Conservation (phyloP, 1,139 yeast genomes). For the Pneumocystis sp. region DNA sequence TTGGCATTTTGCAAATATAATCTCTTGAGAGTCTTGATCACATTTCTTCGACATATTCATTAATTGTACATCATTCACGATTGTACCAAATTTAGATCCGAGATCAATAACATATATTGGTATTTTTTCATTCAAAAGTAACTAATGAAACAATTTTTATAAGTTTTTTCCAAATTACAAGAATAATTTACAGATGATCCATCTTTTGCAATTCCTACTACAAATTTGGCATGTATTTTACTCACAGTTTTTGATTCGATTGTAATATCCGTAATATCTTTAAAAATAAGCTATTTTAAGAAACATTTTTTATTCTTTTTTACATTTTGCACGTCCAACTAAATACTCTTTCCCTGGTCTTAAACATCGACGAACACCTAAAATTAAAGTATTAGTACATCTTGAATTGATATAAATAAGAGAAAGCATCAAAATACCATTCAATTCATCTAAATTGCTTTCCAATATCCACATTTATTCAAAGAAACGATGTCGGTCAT, state of each 20-base stretch:
- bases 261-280: not conserved
- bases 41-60: not conserved
- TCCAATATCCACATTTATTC: not conserved
- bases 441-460: not conserved
- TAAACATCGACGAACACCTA: not conserved
- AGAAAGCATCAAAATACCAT: not conserved
- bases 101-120: constrained; percentile 2
- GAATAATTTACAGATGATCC: not conserved
- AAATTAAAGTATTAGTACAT: not conserved
- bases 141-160: not conserved
- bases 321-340: not conserved
- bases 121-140: not conserved
- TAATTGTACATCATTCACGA: not conserved
- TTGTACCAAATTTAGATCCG: constrained; percentile 4
- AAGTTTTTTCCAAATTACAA: not conserved
- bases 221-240: constrained; percentile 1
- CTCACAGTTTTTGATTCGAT: constrained; percentile 6
- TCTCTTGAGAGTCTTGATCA: not conserved
- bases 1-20: not conserved
- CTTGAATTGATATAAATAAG: not conserved
- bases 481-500: not conserved
- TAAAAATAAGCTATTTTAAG: not conserved
- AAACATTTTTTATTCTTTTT: not conserved
- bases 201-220: not conserved
- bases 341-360: not conserved